Base-by-base conservation (phyloP, 1,284 basidiomycete species). In the Naganishia sp. region DNA sequence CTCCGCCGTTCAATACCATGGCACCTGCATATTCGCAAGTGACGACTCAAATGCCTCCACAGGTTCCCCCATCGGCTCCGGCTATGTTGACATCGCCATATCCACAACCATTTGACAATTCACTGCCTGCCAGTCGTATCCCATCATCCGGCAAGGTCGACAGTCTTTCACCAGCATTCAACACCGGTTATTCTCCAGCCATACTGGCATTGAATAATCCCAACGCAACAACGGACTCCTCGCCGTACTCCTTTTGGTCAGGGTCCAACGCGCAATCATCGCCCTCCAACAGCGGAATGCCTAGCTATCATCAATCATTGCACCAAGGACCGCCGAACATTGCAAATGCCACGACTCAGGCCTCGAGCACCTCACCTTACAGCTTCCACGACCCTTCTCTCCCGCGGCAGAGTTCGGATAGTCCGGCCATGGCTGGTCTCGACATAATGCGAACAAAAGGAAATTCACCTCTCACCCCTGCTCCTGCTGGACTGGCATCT, bases 151-250 rank as follows among this genome's bases (percentile, higher is more conserved):
- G n/a, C 2, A 43, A 49, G 23, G 31, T 15, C 3, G 45, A 61
- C 6, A 13, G 33, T 4, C 39, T 36, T 43, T 25, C 45, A 43
- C 21, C 50, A 23, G 61, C 48, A n/a, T 25, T 23, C 36, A 15
- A 16, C 33, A 43, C 36, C 11, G 42, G 48, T 4, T 50, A 23
- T 16, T 61, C 57, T 6, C 53, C 52, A 21, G 45, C 54, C 11
- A n/a, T 31, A 0, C 16, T 43, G 28, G 74, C 75, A 11, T 65
- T 75, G 57, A 55, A 68, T 1, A 60, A 56, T 28, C 13, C 45
- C 23, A 33, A 25, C 59, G 53, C 31, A 21, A 43, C 33, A 39
- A 43, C 36, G 21, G 46, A 49, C 10, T 49, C 57, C 11, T 52
- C 57, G 6, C 57, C 57, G 6, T 50, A 61, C 25, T 21, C 36